phyloP scores from a whole-genome alignment of 164 flowering plant genomes.

The Nymphaea thermarum region DNA sequence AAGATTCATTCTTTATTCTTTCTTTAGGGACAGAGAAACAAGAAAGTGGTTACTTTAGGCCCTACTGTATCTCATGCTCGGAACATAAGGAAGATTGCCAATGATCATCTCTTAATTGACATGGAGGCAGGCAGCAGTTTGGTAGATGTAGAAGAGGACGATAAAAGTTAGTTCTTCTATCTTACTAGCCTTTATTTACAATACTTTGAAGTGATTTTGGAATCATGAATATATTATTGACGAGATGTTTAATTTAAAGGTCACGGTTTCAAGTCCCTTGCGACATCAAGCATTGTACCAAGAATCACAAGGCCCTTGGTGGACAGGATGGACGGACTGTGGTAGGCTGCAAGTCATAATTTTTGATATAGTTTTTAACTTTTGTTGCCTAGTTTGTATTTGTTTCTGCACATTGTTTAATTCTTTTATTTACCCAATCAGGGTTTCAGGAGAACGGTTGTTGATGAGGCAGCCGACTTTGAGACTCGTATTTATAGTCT shows the following conservation, averaged over 20 bases:
- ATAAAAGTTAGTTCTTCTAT: slow-evolving; percentile 51
- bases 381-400: not conserved
- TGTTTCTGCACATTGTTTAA: not conserved
- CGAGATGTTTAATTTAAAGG: slow-evolving; percentile 20
- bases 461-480: slow-evolving; percentile 90
- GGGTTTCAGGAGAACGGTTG: slow-evolving; percentile 96
- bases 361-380: not conserved
- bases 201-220: not conserved
- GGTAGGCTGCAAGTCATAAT: slow-evolving; percentile 31
- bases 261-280: slow-evolving; percentile 93
- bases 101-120: slow-evolving; percentile 83
- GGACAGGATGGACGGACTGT: slow-evolving; percentile 86
- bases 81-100: slow-evolving; percentile 65
- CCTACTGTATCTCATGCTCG: slow-evolving; percentile 64
- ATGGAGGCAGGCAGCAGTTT: slow-evolving; percentile 37
- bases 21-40: slow-evolving; percentile 38
- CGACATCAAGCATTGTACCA: slow-evolving; percentile 82
- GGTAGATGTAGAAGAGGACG: slow-evolving; percentile 80
- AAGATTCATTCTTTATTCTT: not conserved
- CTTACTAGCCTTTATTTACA: not conserved
- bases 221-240: not conserved
- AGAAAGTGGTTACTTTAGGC: slow-evolving; percentile 42
- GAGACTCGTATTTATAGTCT: slow-evolving; percentile 73
- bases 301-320: slow-evolving; percentile 73
- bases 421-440: slow-evolving; percentile 13